These are phyloP conservation scores for Mycosphaerella sp. DNA, from an alignment of 2,329 filamentous ascomycete genomes.

Conservation along the genomic window DNA sequence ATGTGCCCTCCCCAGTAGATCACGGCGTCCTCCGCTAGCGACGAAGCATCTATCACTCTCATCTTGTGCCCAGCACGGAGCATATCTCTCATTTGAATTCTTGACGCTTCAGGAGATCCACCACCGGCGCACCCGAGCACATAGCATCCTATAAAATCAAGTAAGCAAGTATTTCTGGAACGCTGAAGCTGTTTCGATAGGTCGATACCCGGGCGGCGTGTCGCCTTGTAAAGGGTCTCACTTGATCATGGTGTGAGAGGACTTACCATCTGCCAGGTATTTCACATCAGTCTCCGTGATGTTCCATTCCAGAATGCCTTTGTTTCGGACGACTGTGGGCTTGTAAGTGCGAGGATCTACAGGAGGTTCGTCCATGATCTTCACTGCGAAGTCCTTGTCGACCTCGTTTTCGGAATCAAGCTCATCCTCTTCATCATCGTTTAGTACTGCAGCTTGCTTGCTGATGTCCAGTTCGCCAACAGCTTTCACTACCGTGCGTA, in stretches of 20 bases:
- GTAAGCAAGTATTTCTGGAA: too few relatives aligned
- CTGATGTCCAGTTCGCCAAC: slow-evolving; percentile 31
- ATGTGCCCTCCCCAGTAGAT: slow-evolving; percentile 54
- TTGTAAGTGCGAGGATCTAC: slow-evolving; percentile 38
- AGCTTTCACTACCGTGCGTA: slow-evolving; percentile 32
- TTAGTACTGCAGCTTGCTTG: slow-evolving; percentile 17
- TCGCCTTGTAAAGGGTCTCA: too few relatives aligned
- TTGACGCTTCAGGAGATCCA: slow-evolving; percentile 49
- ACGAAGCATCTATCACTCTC: slow-evolving; percentile 47
- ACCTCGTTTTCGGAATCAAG: slow-evolving; percentile 15
- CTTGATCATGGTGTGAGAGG: too few relatives aligned
- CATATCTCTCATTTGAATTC: slow-evolving; percentile 48
- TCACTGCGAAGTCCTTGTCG: slow-evolving; percentile 34
- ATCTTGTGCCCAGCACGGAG: slow-evolving; percentile 48
- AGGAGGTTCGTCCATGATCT: slow-evolving; percentile 28
- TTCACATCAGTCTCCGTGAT: slow-evolving; percentile 53
- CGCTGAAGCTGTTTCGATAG: too few relatives aligned
- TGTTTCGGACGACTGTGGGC: slow-evolving; percentile 37
- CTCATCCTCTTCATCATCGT: slow-evolving; percentile 19
- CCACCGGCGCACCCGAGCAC: slow-evolving; percentile 58
- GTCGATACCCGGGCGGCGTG: too few relatives aligned
- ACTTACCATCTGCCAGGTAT: slow-evolving; percentile 49
- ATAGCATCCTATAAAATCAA: slow-evolving; percentile 40
- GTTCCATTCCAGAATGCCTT: slow-evolving; percentile 47
- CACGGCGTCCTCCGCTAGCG: slow-evolving; percentile 47